These are phyloP conservation scores for Psilocybe cyanescens DNA, from an alignment of 768 basidiomycete species.

Conservation along the genomic window DNA sequence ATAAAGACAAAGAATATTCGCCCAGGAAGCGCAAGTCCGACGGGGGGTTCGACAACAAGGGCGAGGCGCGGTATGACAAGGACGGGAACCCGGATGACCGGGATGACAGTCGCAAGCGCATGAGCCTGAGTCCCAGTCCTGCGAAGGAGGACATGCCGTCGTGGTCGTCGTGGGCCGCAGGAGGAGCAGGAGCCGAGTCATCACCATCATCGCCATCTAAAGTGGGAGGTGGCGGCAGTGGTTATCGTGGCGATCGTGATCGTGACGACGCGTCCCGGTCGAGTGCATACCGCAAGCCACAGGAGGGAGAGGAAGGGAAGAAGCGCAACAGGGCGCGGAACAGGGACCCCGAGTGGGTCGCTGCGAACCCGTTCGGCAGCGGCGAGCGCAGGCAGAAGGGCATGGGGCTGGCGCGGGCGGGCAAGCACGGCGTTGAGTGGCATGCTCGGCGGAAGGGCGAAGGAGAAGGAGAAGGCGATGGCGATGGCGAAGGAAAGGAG, in stretches of 20 bases:
- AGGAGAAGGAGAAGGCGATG: not conserved
- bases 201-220: no score
- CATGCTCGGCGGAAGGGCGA: not conserved
- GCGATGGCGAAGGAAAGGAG: not conserved
- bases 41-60: not conserved
- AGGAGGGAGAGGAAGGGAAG: not conserved
- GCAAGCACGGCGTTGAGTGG: not conserved
- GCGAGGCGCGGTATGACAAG: not conserved
- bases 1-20: no score
- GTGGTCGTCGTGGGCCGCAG: not conserved
- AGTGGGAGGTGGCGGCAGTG: not conserved
- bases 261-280: not conserved
- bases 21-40: not conserved
- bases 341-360: not conserved
- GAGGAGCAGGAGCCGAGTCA: not conserved
- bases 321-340: not conserved
- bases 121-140: not conserved
- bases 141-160: not conserved
- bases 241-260: not conserved
- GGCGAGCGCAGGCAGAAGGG: not conserved
- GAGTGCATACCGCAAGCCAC: no score
- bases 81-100: not conserved
- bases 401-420: not conserved
- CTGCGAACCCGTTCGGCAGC: not conserved
- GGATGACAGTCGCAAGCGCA: not conserved